A percentile compares a stretch with the other conserved stretches of the same genome.
Evolutionary conservation across 176 grass and related monocot species (phyloP).

Genomic region (Avena atlantica): DNA sequence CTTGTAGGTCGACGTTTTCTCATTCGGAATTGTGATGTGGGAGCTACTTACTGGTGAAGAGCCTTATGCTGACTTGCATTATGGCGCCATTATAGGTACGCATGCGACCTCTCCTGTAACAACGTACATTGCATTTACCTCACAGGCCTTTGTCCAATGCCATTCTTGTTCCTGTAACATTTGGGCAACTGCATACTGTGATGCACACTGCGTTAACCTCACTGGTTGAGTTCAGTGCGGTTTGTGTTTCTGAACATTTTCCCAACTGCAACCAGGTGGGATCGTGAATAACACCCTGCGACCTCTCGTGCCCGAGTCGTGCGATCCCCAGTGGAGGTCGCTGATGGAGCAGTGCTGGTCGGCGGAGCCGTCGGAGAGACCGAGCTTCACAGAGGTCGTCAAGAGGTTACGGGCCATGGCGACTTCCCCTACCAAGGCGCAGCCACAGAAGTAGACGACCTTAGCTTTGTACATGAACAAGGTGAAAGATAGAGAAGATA

Average conservation of each 20-base stretch:
- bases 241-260: conserved; percentile 14
- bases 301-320: conserved; percentile 70
- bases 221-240: background rate
- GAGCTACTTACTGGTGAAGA: conserved; percentile 92
- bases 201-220: background rate
- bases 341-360: conserved; percentile 95
- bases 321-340: conserved; percentile 78
- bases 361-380: conserved; percentile 70
- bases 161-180: conserved; percentile 1
- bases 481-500: conserved; percentile 9
- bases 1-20: conserved; percentile 94
- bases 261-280: conserved; percentile 61
- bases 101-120: background rate
- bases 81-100: conserved; percentile 89
- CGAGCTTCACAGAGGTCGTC: conserved; percentile 73
- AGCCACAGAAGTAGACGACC: conserved; percentile 52
- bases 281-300: conserved; percentile 96
- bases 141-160: background rate
- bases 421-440: conserved; percentile 53
- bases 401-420: conserved; percentile 75
- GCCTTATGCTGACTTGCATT: conserved; percentile 90
- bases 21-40: conserved; percentile 98
- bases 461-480: conserved; percentile 41
- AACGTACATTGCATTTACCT: background rate
- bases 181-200: background rate